Conservation (phyloP, 371 early-diverging fungal genomes). For the Mortierella sp. region DNA sequence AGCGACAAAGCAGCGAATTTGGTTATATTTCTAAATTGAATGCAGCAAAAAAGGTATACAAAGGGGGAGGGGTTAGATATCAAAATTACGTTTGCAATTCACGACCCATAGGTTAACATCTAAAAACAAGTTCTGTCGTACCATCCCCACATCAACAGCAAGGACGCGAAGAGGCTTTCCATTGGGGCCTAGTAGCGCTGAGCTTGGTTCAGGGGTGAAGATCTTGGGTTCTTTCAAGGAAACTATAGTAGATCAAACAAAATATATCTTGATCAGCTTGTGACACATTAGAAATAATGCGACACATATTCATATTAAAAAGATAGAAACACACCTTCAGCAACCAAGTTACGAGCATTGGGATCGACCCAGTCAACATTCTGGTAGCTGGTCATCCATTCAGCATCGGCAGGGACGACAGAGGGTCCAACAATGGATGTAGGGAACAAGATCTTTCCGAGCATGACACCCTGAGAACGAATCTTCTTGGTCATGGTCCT, state of each 20-base stretch:
- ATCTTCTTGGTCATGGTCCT: slow-evolving; percentile 94
- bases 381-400: slow-evolving; percentile 78
- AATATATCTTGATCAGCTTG: slow-evolving; percentile 9
- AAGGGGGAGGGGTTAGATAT: background rate
- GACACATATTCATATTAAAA: background rate
- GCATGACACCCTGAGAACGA: slow-evolving; percentile 89
- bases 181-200: slow-evolving; percentile 71
- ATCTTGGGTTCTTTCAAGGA: slow-evolving; percentile 83
- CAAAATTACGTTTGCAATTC: background rate
- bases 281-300: background rate
- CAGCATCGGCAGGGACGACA: slow-evolving; percentile 52
- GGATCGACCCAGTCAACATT: slow-evolving; percentile 94
- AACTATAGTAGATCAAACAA: slow-evolving; percentile 61
- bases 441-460: slow-evolving; percentile 87
- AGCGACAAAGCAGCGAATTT: slow-evolving; percentile 95
- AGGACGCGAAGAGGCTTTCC: slow-evolving; percentile 88
- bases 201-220: slow-evolving; percentile 77
- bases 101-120: too few species aligned
- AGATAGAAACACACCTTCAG: slow-evolving; percentile 64
- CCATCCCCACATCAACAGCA: slow-evolving; percentile 97
- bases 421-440: slow-evolving; percentile 63
- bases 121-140: too few species aligned
- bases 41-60: background rate
- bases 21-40: slow-evolving; percentile 85
- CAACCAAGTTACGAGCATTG: slow-evolving; percentile 92